Base-by-base conservation (phyloP, 495 filamentous ascomycete species). In the Usnea hakonensis region DNA sequence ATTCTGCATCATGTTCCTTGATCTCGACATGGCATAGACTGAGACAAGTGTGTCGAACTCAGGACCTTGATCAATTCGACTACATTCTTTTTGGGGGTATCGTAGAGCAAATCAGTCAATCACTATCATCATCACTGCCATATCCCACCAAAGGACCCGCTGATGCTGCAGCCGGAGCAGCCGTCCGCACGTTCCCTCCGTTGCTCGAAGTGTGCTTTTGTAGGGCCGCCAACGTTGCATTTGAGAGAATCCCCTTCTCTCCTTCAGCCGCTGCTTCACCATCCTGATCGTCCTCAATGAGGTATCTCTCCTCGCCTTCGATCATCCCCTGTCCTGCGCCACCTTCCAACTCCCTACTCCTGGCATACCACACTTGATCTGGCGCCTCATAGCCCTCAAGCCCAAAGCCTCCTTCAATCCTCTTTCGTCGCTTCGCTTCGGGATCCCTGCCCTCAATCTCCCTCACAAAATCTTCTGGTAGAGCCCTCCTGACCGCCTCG, bases 391-490 rank as follows among this genome's bases (percentile, higher is more conserved):
- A 98, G 1, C 95, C 94, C 57, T 88, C 81, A 57, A 98, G 72
- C 1, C 91, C 95, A 69, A 95, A 97, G 17, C 82, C 85, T 19
- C 91, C 90, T 72, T 97, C 92, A 35, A 96, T 87, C 77, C 89
- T 92, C 72, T 92, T 84, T 68, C 90, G 79, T 77, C 95, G 97
- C 69, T 84, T 81, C 44, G 90, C 89, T 65, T 93, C 88, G 3
- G 87, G 87, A 66, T 95, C 91, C 37, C 87, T 84, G 13, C 94
- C 95, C 73, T 99, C 95, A 58, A 98, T 85, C 76, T 99, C 91
- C 0, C 90, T 90, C 2, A 99, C 88, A 68, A 90, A 97, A 30
- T 89, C 90, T 2, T 86, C 91, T 0, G 95, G 95, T n/a, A 99
- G 75, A 9, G 95, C 94, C 44, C 86, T 79, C 28, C 95, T 79